These are phyloP conservation scores for Trametes punicea DNA, from an alignment of 768 basidiomycete species.

Conservation along the genomic window DNA sequence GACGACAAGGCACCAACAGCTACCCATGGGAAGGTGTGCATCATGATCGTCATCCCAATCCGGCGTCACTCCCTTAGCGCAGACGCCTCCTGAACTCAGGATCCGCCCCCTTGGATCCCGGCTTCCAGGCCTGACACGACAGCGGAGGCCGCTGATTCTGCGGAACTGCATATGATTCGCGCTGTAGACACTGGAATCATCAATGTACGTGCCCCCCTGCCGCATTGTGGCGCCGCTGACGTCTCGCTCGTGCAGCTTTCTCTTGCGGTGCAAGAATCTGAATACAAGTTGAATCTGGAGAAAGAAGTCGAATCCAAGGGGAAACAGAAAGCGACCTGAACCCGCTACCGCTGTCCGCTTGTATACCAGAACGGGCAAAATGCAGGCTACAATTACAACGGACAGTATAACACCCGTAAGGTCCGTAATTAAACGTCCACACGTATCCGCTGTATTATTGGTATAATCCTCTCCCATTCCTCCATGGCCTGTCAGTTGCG, in stretches of 20 bases:
- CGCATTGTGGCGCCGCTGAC: not conserved
- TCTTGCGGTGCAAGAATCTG: constrained; percentile 77
- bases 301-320: constrained; percentile 20
- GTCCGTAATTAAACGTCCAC: constrained; percentile 68
- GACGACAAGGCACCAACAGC: constrained; percentile 59
- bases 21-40: constrained; percentile 42
- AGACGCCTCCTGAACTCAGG: constrained; percentile 32
- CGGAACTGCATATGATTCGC: constrained; percentile 72
- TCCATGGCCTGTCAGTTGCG: constrained; percentile 73
- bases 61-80: not conserved
- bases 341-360: not conserved
- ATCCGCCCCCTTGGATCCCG: constrained; percentile 79
- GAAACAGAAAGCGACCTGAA: constrained; percentile 17
- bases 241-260: constrained; percentile 48
- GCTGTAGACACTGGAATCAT: constrained; percentile 84
- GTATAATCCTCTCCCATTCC: constrained; percentile 95
- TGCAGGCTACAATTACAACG: constrained; percentile 16
- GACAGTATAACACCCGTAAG: constrained; percentile 13
- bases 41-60: not conserved
- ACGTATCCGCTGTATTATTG: constrained; percentile 88
- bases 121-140: constrained; percentile 70
- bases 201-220: constrained; percentile 47
- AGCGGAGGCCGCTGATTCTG: constrained; percentile 54
- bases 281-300: constrained; percentile 49
- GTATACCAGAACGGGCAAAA: constrained; percentile 5